Percentiles rank a stretch among this genome's conserved stretches.
These are phyloP conservation scores for Corymbia calophylla DNA, from an alignment of 441 rosid genomes.

Conservation along the genomic window DNA sequence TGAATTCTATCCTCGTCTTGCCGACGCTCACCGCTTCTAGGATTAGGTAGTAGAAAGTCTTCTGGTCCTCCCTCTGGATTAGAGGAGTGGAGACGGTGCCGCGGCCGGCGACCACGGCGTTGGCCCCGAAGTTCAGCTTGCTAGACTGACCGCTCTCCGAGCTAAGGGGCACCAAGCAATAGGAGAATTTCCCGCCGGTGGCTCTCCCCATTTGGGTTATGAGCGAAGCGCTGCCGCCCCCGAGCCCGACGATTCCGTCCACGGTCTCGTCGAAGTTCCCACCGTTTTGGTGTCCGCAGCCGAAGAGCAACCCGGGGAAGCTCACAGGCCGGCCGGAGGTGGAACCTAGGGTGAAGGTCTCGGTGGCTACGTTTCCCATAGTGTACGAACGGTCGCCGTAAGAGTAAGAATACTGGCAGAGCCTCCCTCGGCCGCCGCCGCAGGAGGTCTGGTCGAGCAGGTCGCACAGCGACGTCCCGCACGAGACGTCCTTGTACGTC, in stretches of 20 bases:
- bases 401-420: conserved; percentile 12
- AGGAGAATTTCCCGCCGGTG: conserved; percentile 27
- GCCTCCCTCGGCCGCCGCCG: neutral
- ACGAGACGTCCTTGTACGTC: conserved; percentile 23
- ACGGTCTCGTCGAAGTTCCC: conserved; percentile 8
- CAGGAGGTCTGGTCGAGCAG: neutral
- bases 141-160: neutral
- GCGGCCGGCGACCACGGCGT: conserved; percentile 9
- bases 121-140: conserved; percentile 28
- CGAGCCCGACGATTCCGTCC: conserved; percentile 36
- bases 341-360: conserved; percentile 28
- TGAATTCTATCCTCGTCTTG: neutral
- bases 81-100: conserved; percentile 34
- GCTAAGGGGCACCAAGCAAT: conserved; percentile 30
- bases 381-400: conserved; percentile 34
- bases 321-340: conserved; percentile 5
- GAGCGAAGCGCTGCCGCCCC: conserved; percentile 25
- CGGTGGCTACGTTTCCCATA: conserved; percentile 19
- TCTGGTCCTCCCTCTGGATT: neutral
- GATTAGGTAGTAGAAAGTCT: conserved; percentile 23
- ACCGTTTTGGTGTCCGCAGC: conserved; percentile 30
- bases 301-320: conserved; percentile 9
- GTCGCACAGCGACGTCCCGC: conserved; percentile 17
- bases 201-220: conserved; percentile 21
- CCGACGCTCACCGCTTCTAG: conserved; percentile 33